Base-by-base conservation (phyloP, 805 yeast species). In the Hanseniaspora taiwanica region DNA sequence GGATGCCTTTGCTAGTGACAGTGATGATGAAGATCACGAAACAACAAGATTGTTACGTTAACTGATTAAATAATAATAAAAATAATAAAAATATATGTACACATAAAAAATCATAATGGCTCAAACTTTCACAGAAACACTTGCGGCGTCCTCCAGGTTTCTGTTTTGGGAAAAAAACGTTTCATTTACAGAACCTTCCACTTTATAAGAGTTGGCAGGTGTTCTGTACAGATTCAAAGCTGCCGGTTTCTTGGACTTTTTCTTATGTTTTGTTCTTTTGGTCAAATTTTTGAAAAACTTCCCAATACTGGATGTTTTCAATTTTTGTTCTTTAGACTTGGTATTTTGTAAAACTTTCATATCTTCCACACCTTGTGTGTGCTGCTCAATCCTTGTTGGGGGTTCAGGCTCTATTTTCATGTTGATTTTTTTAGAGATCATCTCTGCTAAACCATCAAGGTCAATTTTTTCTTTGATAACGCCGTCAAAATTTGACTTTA, bases 1-100 rank as follows among this genome's bases (percentile, higher is more conserved):
- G 2, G 59, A 52, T 21, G 47, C 55, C 7, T 55, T 43, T 8
- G 49, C 44, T 35, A 46, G 52, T 20, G 53, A 46, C 17, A 46
- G 45, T 12, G 49, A 47, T n/a, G 21, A 8, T 2, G 40, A 38
- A 9, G 39, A 38, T 17, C 39, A 42, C 6, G 38, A 34, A 29
- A 29, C 13, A 9, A n/a, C 33, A 6, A 29, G 33, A 29, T 16
- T 29, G 18, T n/a, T 29, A n/a, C n/a, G n/a, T n/a, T n/a, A n/a
- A n/a, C n/a, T n/a, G n/a, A n/a, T n/a, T n/a, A n/a, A n/a, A n/a
- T n/a, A n/a, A n/a, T n/a, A n/a, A n/a, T n/a, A n/a, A n/a, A n/a
- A n/a, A n/a, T n/a, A n/a, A n/a, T n/a, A n/a, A n/a, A n/a, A n/a
- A n/a, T n/a, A n/a, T n/a, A n/a, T n/a, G n/a, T n/a, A n/a, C n/a